Conservation (phyloP, 331 rosid genomes). For the Dryas integrifolia region DNA sequence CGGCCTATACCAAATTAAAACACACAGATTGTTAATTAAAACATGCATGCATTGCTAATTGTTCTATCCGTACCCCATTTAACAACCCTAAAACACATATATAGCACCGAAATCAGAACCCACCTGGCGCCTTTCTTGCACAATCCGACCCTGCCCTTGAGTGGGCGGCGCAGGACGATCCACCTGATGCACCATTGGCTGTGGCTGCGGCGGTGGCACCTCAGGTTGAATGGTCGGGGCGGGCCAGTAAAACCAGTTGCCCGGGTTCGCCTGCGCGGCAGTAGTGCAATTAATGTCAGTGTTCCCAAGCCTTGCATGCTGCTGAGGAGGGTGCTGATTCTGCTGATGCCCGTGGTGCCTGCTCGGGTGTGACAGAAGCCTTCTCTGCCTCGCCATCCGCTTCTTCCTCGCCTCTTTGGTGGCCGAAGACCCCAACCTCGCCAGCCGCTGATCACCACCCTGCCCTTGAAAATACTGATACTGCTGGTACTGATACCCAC, state of each 20-base stretch:
- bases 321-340: conserved; percentile 21
- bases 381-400: conserved; percentile 86
- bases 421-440: conserved; percentile 72
- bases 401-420: conserved; percentile 95
- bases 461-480: conserved; percentile 44
- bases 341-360: conserved; percentile 42
- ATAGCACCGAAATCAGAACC: neutral
- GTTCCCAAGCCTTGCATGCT: conserved; percentile 37
- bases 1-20: conserved; percentile 33
- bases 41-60: neutral
- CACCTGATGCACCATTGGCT: neutral
- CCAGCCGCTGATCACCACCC: conserved; percentile 42
- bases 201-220: neutral
- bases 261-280: conserved; percentile 31
- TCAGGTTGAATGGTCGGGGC: conserved; percentile 25
- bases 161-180: conserved; percentile 38
- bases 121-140: conserved; percentile 63
- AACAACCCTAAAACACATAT: no score
- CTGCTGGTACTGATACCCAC: conserved; percentile 43
- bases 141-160: conserved; percentile 42
- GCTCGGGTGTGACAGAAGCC: conserved; percentile 43
- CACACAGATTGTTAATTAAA: neutral
- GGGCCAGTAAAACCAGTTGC: conserved; percentile 83
- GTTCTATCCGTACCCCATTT: no score
- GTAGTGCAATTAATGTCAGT: conserved; percentile 41